Evolutionary conservation across 1,139 yeast genomes (phyloP).

Genomic region (Meyerozyma smithsonii): DNA sequence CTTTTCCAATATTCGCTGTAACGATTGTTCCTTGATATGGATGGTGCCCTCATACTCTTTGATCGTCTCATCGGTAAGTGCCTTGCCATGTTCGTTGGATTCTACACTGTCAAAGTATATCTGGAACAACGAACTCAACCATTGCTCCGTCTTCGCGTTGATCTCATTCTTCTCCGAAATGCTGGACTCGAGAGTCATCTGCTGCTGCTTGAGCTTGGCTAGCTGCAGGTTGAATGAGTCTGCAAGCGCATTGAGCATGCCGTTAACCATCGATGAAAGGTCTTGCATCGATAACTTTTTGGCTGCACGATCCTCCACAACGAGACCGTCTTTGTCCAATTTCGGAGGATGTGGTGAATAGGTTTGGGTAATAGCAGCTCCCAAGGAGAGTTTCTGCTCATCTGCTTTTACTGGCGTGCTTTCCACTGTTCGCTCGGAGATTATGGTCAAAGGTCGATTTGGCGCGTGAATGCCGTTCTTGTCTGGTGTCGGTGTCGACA

Average conservation of each 20-base stretch:
- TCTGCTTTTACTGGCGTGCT: constrained; percentile 23
- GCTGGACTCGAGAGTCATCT: constrained; percentile 15
- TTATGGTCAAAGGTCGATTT: constrained; percentile 35
- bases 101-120: constrained; percentile 23
- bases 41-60: constrained; percentile 25
- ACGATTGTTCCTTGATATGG: constrained; percentile 30
- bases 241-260: constrained; percentile 43
- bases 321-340: constrained; percentile 27
- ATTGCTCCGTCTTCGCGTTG: constrained; percentile 12
- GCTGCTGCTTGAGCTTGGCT: constrained; percentile 17
- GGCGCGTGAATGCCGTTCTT: constrained; percentile 4
- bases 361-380: constrained; percentile 8
- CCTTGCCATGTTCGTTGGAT: constrained; percentile 27
- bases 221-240: constrained; percentile 32
- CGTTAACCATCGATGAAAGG: constrained; percentile 32
- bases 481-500: constrained; percentile 24
- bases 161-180: constrained; percentile 17
- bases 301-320: constrained; percentile 12
- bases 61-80: constrained; percentile 18
- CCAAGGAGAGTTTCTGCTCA: constrained; percentile 9
- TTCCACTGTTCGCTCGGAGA: constrained; percentile 33
- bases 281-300: constrained; percentile 26
- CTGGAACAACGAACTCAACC: constrained; percentile 5
- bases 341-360: constrained; percentile 34
- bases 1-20: constrained; percentile 23